These are phyloP conservation scores for Phytophthora foliorum DNA, from an alignment of 352 stramenopile species.

Conservation along the genomic window DNA sequence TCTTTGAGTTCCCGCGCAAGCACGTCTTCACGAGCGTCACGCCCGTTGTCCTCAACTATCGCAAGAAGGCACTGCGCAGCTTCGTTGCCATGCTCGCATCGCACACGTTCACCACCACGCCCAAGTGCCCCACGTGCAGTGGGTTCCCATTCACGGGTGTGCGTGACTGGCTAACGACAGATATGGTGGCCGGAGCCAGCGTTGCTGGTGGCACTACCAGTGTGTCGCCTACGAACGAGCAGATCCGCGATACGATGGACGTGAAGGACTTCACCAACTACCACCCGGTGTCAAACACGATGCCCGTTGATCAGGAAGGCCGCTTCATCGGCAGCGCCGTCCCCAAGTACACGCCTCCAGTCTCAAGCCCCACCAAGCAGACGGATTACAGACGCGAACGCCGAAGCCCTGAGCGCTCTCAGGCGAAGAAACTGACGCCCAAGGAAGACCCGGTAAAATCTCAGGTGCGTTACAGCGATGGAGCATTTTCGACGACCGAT, in stretches of 20 bases:
- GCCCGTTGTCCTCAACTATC: conserved; percentile 82
- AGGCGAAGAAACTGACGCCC: conserved; percentile 21
- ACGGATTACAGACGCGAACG: conserved; percentile 9
- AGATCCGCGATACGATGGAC: conserved; percentile 72
- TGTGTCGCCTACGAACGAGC: conserved; percentile 41
- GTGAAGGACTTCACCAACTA: conserved; percentile 85
- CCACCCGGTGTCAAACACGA: conserved; percentile 52
- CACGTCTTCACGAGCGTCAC: conserved; percentile 86
- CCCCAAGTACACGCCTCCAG: conserved; percentile 20
- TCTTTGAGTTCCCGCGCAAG: conserved; percentile 89
- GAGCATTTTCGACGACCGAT: conserved; percentile 34
- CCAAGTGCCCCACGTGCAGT: conserved; percentile 86
- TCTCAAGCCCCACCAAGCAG: conserved; percentile 24
- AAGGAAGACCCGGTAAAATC: conserved; percentile 36
- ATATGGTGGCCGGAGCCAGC: conserved; percentile 27
- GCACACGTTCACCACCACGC: conserved; percentile 83
- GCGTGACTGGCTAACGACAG: conserved; percentile 78
- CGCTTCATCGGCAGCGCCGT: conserved; percentile 53
- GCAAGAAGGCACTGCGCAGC: conserved; percentile 75
- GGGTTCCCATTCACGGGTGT: conserved; percentile 78
- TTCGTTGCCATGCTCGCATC: conserved; percentile 82
- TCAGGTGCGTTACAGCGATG: conserved; percentile 34
- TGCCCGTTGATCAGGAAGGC: conserved; percentile 74
- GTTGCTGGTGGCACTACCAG: background rate
- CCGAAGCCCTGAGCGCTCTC: conserved; percentile 13